These are phyloP conservation scores for Salmacisia buchloeana DNA, from an alignment of 1,284 basidiomycete genomes.

Conservation along the genomic window DNA sequence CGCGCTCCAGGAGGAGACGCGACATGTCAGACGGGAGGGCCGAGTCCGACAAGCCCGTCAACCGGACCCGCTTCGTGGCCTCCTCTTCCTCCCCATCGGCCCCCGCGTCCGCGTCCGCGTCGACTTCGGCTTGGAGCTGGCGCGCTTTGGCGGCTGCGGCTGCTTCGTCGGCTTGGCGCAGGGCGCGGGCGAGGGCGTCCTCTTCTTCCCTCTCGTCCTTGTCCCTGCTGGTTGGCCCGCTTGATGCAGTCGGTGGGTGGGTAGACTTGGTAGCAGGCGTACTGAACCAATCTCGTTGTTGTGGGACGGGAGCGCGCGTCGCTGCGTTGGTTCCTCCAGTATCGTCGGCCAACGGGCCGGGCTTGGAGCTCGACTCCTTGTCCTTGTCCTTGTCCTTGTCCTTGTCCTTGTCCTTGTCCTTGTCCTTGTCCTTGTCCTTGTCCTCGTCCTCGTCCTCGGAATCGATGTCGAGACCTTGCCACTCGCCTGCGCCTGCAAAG, in stretches of 20 bases:
- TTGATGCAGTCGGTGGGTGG: not conserved
- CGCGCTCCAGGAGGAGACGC: not conserved
- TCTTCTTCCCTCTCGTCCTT: not conserved
- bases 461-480: not conserved
- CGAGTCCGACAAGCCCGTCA: not conserved
- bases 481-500: slow-evolving; percentile 2
- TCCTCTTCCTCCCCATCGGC: not conserved
- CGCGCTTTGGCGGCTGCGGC: not conserved
- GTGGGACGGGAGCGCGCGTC: too few relatives aligned
- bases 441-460: not conserved
- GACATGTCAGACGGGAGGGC: not conserved
- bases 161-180: not conserved
- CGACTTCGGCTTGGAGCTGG: not conserved
- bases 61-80: not conserved
- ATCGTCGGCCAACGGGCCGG: too few relatives aligned
- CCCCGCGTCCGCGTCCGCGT: not conserved
- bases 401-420: too few relatives aligned
- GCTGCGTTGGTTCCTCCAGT: too few relatives aligned
- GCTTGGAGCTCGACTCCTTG: too few relatives aligned
- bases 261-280: not conserved
- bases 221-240: not conserved
- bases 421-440: too few relatives aligned
- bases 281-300: slow-evolving; percentile 3
- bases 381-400: too few relatives aligned
- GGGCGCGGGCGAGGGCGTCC: not conserved